These are phyloP conservation scores for Phytophthora fragariaefolia DNA, from an alignment of 352 stramenopile species.

Conservation along the genomic window DNA sequence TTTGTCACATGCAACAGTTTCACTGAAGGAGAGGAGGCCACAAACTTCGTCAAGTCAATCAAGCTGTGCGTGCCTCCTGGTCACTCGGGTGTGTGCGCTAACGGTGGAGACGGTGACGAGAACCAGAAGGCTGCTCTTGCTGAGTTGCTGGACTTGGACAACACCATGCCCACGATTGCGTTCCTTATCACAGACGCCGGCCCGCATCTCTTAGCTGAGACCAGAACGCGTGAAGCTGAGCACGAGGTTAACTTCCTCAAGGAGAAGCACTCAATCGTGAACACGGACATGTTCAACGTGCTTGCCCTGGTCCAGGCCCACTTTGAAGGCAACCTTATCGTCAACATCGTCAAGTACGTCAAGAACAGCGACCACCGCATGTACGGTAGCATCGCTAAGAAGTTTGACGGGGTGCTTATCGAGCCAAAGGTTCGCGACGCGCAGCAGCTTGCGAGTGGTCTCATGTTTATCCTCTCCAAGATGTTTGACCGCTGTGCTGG, in stretches of 20 bases:
- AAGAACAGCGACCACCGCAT: conserved; percentile 57
- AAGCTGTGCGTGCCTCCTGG: conserved; percentile 55
- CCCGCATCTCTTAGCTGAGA: conserved; percentile 52
- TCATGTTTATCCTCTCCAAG: conserved; percentile 63
- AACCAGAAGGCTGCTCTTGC: conserved; percentile 75
- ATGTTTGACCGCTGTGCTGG: conserved; percentile 53
- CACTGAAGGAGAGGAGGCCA: conserved; percentile 52
- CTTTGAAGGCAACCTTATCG: conserved; percentile 60
- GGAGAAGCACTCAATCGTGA: conserved; percentile 46
- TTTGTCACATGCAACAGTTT: conserved; percentile 74
- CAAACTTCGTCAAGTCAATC: conserved; percentile 48
- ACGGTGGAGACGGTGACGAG: conserved; percentile 65
- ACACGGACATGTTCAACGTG: conserved; percentile 66
- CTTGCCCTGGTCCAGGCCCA: conserved; percentile 53
- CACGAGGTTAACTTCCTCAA: conserved; percentile 57
- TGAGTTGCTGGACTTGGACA: conserved; percentile 57
- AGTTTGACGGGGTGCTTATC: conserved; percentile 67
- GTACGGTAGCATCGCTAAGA: conserved; percentile 64
- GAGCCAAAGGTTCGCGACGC: conserved; percentile 48
- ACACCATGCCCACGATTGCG: conserved; percentile 57
- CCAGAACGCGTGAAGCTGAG: conserved; percentile 40
- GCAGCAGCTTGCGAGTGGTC: conserved; percentile 41
- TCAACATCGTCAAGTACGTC: conserved; percentile 73
- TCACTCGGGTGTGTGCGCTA: conserved; percentile 37
- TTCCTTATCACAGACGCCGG: conserved; percentile 75